These are phyloP conservation scores for Sporothrix euskadiensis DNA, from an alignment of 2,329 filamentous ascomycete genomes.

Conservation along the genomic window DNA sequence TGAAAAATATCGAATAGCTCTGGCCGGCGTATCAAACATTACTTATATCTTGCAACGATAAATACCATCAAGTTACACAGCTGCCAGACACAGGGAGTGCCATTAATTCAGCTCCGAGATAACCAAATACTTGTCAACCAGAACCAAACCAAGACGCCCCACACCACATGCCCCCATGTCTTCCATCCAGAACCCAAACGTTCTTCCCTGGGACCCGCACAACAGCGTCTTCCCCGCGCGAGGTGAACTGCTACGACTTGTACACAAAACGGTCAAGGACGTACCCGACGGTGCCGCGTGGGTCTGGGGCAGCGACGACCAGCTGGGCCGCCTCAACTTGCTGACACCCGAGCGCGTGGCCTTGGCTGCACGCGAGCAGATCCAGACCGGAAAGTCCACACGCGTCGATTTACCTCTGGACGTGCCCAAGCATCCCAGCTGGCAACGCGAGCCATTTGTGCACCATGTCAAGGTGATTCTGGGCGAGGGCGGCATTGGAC, in stretches of 20 bases:
- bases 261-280: neutral
- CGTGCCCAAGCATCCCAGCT: slow-evolving; percentile 29
- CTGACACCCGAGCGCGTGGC: slow-evolving; percentile 49
- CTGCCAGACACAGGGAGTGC: neutral
- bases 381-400: slow-evolving; percentile 44
- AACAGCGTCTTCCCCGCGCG: slow-evolving; percentile 9
- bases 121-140: neutral
- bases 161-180: neutral
- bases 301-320: slow-evolving; percentile 48
- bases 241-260: neutral
- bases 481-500: slow-evolving; percentile 6
- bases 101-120: neutral
- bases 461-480: slow-evolving; percentile 21
- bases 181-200: neutral
- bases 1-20: neutral
- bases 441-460: slow-evolving; percentile 16
- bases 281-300: slow-evolving; percentile 19
- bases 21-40: too few relatives aligned
- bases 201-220: slow-evolving; percentile 14
- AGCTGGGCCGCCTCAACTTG: slow-evolving; percentile 53
- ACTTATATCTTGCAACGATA: neutral
- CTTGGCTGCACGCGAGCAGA: slow-evolving; percentile 46
- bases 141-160: neutral
- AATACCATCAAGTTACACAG: neutral
- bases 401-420: slow-evolving; percentile 46